Conservation (phyloP, 2,329 filamentous ascomycete genomes). For the Penicillium janthinellum region DNA sequence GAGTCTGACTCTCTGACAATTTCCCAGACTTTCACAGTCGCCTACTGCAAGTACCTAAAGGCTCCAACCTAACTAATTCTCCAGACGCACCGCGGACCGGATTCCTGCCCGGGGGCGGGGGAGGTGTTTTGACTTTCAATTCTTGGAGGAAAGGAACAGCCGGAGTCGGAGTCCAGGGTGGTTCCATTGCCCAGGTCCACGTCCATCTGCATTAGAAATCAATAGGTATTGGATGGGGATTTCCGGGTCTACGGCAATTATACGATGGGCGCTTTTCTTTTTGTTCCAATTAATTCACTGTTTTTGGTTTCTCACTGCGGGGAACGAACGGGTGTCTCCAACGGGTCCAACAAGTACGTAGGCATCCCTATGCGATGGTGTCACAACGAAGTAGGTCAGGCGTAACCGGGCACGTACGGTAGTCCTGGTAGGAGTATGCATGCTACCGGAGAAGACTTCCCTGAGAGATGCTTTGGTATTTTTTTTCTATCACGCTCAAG, state of each 20-base stretch:
- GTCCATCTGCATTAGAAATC: conserved; percentile 6
- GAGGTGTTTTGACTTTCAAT: not conserved
- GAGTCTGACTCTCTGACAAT: too few relatives aligned
- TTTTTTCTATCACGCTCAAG: conserved; percentile 26
- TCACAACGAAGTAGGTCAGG: not conserved
- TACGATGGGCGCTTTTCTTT: not conserved
- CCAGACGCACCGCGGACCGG: conserved; percentile 6
- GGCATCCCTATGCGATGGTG: too few relatives aligned
- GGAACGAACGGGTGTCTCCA: not conserved
- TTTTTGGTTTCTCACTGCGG: not conserved
- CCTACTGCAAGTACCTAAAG: too few relatives aligned
- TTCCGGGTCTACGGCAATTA: not conserved
- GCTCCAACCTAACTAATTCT: not conserved
- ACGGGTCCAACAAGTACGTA: too few relatives aligned
- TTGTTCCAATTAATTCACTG: not conserved
- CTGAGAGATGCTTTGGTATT: conserved; percentile 13
- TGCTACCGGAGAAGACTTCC: not conserved
- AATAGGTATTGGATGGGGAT: not conserved
- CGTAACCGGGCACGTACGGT: not conserved
- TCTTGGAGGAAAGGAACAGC: not conserved
- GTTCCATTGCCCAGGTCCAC: not conserved
- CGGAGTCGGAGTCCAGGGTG: not conserved
- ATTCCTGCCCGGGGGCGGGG: not conserved
- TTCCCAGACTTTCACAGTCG: too few relatives aligned
- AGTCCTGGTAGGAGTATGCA: not conserved